These are phyloP conservation scores for Nemophila menziesii DNA, from an alignment of 257 asterid genomes.

Conservation along the genomic window DNA sequence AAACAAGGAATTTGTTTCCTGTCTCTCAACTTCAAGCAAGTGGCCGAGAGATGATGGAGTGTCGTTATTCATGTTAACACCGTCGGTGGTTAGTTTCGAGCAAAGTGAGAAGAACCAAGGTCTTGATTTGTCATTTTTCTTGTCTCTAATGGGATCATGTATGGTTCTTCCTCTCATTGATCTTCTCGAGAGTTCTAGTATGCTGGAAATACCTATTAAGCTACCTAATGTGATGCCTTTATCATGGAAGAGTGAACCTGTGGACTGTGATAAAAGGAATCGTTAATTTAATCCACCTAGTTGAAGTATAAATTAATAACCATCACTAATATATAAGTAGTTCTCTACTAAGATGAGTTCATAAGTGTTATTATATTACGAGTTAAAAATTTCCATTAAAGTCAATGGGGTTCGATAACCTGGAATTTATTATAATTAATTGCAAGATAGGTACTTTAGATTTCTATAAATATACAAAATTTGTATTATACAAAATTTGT, in stretches of 20 bases:
- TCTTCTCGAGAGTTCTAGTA: conserved; percentile 49
- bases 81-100: conserved; percentile 53
- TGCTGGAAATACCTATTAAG: conserved; percentile 59
- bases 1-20: conserved; percentile 28
- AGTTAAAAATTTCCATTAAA: no score
- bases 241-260: conserved; percentile 65
- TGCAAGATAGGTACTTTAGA: no score
- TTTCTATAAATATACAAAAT: no score
- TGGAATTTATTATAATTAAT: no score
- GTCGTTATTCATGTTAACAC: conserved; percentile 29
- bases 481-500: no score
- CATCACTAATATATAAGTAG: no score
- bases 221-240: conserved; percentile 57
- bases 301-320: no score
- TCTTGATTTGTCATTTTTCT: conserved; percentile 36
- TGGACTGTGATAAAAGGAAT: conserved; percentile 34
- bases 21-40: conserved; percentile 60
- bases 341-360: no score
- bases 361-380: no score
- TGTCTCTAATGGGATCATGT: conserved; percentile 23
- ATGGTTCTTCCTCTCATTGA: conserved; percentile 36
- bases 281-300: not conserved
- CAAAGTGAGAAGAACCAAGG: conserved; percentile 53
- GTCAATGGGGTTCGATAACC: no score
- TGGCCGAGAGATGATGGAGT: conserved; percentile 52